These are phyloP conservation scores for Neospora caninum DNA, from an alignment of 169 alveolate genomes.

Conservation along the genomic window DNA sequence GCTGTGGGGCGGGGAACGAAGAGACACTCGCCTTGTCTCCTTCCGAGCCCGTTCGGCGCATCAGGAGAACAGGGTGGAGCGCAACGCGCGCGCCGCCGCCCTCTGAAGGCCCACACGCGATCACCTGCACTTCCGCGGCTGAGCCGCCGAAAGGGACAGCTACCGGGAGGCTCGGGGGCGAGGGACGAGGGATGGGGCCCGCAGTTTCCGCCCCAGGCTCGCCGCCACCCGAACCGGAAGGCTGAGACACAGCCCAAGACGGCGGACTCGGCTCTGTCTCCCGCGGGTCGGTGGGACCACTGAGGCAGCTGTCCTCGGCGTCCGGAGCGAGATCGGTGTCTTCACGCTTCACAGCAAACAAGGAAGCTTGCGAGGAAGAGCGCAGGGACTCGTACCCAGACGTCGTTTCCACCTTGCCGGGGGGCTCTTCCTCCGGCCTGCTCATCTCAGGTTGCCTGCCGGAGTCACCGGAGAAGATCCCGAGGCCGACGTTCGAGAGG, in stretches of 20 bases:
- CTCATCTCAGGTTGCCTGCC: no score
- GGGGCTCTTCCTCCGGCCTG: no score
- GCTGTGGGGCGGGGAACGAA: neutral
- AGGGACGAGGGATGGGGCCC: no score
- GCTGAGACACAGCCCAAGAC: neutral
- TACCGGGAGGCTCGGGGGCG: neutral
- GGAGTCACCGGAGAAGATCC: neutral
- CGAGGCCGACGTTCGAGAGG: neutral
- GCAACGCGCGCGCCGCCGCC: neutral
- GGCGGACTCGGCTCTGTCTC: neutral
- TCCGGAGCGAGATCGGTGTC: no score
- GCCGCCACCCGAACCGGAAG: neutral
- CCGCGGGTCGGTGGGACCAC: neutral
- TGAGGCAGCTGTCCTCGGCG: no score
- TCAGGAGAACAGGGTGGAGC: neutral
- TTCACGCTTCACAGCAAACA: no score
- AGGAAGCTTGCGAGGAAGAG: no score
- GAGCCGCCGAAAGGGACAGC: neutral
- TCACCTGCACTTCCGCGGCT: neutral
- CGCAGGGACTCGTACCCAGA: no score
- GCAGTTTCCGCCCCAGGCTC: neutral
- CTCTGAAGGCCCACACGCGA: neutral
- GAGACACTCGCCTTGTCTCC: neutral
- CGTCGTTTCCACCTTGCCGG: no score
- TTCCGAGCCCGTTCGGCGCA: neutral